phyloP scores from a whole-genome alignment of 495 filamentous ascomycete genomes.

The Pseudotulostoma volvatum region DNA sequence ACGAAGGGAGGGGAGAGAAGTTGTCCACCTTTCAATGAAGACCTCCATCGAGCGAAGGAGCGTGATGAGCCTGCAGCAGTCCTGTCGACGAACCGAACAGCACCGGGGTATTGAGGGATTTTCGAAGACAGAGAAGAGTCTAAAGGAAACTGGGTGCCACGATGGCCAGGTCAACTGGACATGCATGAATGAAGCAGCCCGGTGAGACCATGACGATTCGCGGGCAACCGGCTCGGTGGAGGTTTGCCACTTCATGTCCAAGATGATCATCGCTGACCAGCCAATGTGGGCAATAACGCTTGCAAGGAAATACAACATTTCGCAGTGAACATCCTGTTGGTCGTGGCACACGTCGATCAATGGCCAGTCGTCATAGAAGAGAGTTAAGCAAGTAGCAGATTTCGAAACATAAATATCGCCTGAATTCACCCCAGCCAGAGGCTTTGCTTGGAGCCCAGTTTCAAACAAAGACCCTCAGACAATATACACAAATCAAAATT shows the following conservation, averaged over 20 bases:
- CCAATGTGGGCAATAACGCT: not conserved
- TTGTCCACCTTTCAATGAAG: slow-evolving; percentile 9
- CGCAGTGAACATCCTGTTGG: not conserved
- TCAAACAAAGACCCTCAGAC: slow-evolving; percentile 18
- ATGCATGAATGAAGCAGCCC: slow-evolving; percentile 28
- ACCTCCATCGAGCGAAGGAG: slow-evolving; percentile 13
- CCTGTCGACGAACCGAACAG: slow-evolving; percentile 12
- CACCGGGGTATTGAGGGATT: slow-evolving; percentile 24
- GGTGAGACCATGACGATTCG: not conserved
- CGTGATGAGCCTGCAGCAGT: slow-evolving; percentile 26
- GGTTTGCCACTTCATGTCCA: slow-evolving; percentile 12
- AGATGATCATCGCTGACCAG: not conserved
- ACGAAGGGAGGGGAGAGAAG: too few relatives aligned
- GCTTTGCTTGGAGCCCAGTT: slow-evolving; percentile 20
- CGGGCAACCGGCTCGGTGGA: not conserved
- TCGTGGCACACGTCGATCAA: slow-evolving; percentile 17
- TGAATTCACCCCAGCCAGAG: slow-evolving; percentile 14
- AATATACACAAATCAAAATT: slow-evolving; percentile 14
- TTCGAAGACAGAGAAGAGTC: slow-evolving; percentile 18
- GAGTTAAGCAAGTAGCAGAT: slow-evolving; percentile 3
- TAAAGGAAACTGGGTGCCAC: slow-evolving; percentile 20
- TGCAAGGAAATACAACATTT: not conserved
- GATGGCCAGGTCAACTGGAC: slow-evolving; percentile 15
- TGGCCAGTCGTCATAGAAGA: slow-evolving; percentile 13
- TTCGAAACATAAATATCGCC: slow-evolving; percentile 32